phyloP scores from a whole-genome alignment of 2,329 filamentous ascomycete genomes.

The Pezizomycotina sp. region DNA sequence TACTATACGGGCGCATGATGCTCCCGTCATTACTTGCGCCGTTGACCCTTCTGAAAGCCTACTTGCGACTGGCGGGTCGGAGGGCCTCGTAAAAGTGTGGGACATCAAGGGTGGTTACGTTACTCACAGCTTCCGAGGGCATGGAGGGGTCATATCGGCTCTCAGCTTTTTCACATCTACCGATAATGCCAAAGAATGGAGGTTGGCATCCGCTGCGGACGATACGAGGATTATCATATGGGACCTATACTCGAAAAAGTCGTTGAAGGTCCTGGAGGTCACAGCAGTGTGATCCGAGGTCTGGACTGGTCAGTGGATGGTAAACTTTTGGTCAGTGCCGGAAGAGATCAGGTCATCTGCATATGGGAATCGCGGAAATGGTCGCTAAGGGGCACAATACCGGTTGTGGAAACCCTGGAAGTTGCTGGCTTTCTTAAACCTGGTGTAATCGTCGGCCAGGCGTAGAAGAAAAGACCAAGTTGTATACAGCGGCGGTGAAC shows the following conservation, averaged over 20 bases:
- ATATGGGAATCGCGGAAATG: slow-evolving; percentile 79
- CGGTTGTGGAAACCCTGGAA: slow-evolving; percentile 73
- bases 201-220: slow-evolving; percentile 79
- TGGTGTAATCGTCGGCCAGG: slow-evolving; percentile 43
- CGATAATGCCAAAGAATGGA: slow-evolving; percentile 41
- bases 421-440: slow-evolving; percentile 60
- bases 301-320: slow-evolving; percentile 43
- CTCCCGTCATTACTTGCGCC: slow-evolving; percentile 72
- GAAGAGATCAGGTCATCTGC: slow-evolving; percentile 84
- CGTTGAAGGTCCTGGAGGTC: slow-evolving; percentile 63
- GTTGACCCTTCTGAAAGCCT: slow-evolving; percentile 78
- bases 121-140: slow-evolving; percentile 88
- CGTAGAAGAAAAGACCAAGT: slow-evolving; percentile 16
- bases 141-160: slow-evolving; percentile 78
- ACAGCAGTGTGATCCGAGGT: slow-evolving; percentile 84
- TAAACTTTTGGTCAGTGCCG: slow-evolving; percentile 54
- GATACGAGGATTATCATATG: slow-evolving; percentile 85
- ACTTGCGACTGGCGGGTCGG: slow-evolving; percentile 79
- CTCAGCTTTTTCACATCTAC: slow-evolving; percentile 65
- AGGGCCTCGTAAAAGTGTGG: slow-evolving; percentile 92
- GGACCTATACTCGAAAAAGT: slow-evolving; percentile 71
- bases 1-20: slow-evolving; percentile 75
- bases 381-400: slow-evolving; percentile 65
- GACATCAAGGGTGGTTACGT: slow-evolving; percentile 79
- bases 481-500: slow-evolving; percentile 67